Base-by-base conservation (phyloP, 352 stramenopile species). In the Phytopythium cucurbitacearum region DNA sequence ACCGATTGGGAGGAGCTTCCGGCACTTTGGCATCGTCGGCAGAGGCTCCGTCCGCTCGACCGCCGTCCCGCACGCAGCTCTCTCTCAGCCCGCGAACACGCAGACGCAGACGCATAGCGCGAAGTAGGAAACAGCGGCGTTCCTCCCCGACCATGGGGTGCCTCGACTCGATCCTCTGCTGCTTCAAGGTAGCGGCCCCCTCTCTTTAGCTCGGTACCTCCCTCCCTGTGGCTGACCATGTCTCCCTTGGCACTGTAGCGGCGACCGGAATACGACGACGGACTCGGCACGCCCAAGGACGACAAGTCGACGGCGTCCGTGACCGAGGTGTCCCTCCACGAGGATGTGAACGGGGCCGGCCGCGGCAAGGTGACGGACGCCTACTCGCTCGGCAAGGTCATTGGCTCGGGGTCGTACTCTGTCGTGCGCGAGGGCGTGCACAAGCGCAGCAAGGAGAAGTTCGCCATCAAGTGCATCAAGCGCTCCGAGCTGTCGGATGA, bases 401-500 rank as follows among this genome's bases (percentile, higher is more conserved):
- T 97, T 50, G 90, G 90, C 53, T 91, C 81, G 11, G 90, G 90
- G 12, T 91, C 87, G 32, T 97, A 95, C 71, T 94, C 86, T 38
- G 82, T 97, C 34, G 90, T 97, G 44, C 83, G 86, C 21, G 76
- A 88, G 48, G 84, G 72, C 40, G 80, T 90, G 50, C 67, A 92
- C 65, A 96, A 91, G 53, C 69, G 65, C 35, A 85, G 65, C 13
- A 87, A 91, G 42, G 69, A 85, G 21, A 87, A 90, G 56, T 92
- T 91, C 57, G 90, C 90, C 12, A 90, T 97, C 67, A 97, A 97
- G 59, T 87, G 78, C 59, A 89, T 97, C 16, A 87, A 96, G 56
- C 80, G 80, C 38, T 60, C 72, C 9, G 80, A 88, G 15, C 63
- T 97, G 15, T 77, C 73, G 35, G 52, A 69, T 10, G 85, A 93